These are phyloP conservation scores for Phanerochaete sordida DNA, from an alignment of 768 basidiomycete species.

Conservation along the genomic window DNA sequence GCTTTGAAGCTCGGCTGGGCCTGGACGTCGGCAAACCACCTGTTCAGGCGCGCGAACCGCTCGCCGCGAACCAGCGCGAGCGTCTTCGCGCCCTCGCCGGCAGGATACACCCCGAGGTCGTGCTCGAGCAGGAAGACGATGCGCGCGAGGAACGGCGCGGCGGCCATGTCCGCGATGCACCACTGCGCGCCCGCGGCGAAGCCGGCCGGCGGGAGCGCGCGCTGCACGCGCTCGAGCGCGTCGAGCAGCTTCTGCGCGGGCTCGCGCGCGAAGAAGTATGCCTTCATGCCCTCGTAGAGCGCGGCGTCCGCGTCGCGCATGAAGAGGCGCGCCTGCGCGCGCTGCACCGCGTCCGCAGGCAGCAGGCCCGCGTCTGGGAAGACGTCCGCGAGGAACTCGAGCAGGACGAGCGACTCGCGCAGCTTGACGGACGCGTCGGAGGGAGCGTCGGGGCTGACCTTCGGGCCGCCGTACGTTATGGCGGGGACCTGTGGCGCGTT, in stretches of 20 bases:
- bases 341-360: constrained; percentile 50
- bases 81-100: constrained; percentile 37
- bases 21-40: constrained; percentile 43
- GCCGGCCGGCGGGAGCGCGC: constrained; percentile 36
- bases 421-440: constrained; percentile 58
- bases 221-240: constrained; percentile 45
- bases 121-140: constrained; percentile 38
- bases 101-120: constrained; percentile 43
- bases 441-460: constrained; percentile 48
- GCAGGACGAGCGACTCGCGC: constrained; percentile 59
- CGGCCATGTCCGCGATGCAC: constrained; percentile 46
- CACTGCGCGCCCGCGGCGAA: constrained; percentile 28
- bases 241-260: constrained; percentile 35
- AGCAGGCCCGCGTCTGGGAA: constrained; percentile 44
- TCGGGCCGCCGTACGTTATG: constrained; percentile 56
- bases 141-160: constrained; percentile 55
- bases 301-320: constrained; percentile 49
- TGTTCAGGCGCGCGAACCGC: constrained; percentile 43
- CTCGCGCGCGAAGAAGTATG: constrained; percentile 12
- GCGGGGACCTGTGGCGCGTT: constrained; percentile 44
- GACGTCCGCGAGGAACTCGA: constrained; percentile 66
- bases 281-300: constrained; percentile 22
- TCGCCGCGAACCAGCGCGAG: constrained; percentile 35
- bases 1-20: constrained; percentile 46
- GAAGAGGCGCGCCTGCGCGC: constrained; percentile 61